These are phyloP conservation scores for Talaromyces thailandensis DNA, from an alignment of 495 filamentous ascomycete genomes.

Conservation along the genomic window DNA sequence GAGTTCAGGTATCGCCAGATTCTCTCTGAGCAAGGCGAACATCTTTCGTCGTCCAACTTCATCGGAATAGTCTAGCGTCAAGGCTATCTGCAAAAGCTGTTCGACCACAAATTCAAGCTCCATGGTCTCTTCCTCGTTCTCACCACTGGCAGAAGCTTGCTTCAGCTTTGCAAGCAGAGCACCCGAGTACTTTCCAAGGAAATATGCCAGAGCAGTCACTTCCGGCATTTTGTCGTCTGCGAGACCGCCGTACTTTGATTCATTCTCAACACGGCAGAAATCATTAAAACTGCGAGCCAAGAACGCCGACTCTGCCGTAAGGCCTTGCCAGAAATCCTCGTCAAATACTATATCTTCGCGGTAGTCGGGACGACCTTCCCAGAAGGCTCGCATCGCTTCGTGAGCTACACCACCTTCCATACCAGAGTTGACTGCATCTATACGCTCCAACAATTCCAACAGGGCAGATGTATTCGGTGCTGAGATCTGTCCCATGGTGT, in stretches of 20 bases:
- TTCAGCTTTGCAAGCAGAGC: constrained; percentile 61
- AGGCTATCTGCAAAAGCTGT: constrained; percentile 86
- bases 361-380: constrained; percentile 90
- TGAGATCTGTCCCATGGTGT: constrained; percentile 36
- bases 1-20: constrained; percentile 74
- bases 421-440: constrained; percentile 85
- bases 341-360: constrained; percentile 71
- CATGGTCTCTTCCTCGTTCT: constrained; percentile 67
- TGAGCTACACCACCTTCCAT: constrained; percentile 81
- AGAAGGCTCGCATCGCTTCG: constrained; percentile 92
- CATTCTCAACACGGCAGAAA: constrained; percentile 66
- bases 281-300: constrained; percentile 87
- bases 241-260: constrained; percentile 59
- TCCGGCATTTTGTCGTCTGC: constrained; percentile 92
- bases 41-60: constrained; percentile 92
- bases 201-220: constrained; percentile 79
- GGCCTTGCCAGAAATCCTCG: constrained; percentile 77
- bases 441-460: constrained; percentile 84
- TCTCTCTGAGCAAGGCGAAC: constrained; percentile 80
- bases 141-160: constrained; percentile 41
- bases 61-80: constrained; percentile 87
- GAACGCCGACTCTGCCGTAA: constrained; percentile 81
- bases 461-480: constrained; percentile 66
- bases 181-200: constrained; percentile 69
- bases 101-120: constrained; percentile 93